Conservation (phyloP, 2,329 filamentous ascomycete genomes). For the Beauveria medogensis region DNA sequence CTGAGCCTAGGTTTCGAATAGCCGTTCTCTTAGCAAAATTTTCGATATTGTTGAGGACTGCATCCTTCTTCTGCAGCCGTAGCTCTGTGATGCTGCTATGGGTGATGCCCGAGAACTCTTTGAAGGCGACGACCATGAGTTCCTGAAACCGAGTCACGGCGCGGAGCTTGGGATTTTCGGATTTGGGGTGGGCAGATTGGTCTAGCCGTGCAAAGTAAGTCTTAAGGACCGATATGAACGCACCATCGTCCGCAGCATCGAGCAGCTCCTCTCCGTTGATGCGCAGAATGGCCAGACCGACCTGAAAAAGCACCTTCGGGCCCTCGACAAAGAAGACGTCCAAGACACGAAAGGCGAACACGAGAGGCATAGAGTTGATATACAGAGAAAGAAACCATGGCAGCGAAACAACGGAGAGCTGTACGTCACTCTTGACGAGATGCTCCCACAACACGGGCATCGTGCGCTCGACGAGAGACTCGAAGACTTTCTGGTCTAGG, state of each 20-base stretch:
- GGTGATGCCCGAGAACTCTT: constrained; percentile 93
- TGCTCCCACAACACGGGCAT: constrained; percentile 99
- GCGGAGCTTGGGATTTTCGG: constrained; percentile 87
- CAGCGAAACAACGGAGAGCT: constrained; percentile 91
- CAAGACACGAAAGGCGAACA: constrained; percentile 92
- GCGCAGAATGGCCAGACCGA: constrained; percentile 89
- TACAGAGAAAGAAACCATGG: constrained; percentile 98
- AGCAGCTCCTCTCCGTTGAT: constrained; percentile 96
- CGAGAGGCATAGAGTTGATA: constrained; percentile 98
- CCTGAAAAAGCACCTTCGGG: constrained; percentile 93
- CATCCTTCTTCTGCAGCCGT: constrained; percentile 85
- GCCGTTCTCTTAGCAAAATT: constrained; percentile 95
- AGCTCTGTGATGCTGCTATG: constrained; percentile 86
- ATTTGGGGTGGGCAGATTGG: constrained; percentile 91
- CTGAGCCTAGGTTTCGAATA: constrained; percentile 88
- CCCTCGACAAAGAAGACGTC: constrained; percentile 98
- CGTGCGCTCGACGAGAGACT: constrained; percentile 95
- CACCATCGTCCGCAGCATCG: constrained; percentile 87
- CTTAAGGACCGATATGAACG: constrained; percentile 94
- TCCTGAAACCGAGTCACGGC: constrained; percentile 96
- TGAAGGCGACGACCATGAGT: constrained; percentile 98
- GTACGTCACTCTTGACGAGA: constrained; percentile 91
- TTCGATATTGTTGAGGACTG: constrained; percentile 91
- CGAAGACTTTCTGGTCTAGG: constrained; percentile 93
- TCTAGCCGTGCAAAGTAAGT: constrained; percentile 88